These are phyloP conservation scores for Mycocentrospora acerina DNA, from an alignment of 2,329 filamentous ascomycete species.

Conservation along the genomic window DNA sequence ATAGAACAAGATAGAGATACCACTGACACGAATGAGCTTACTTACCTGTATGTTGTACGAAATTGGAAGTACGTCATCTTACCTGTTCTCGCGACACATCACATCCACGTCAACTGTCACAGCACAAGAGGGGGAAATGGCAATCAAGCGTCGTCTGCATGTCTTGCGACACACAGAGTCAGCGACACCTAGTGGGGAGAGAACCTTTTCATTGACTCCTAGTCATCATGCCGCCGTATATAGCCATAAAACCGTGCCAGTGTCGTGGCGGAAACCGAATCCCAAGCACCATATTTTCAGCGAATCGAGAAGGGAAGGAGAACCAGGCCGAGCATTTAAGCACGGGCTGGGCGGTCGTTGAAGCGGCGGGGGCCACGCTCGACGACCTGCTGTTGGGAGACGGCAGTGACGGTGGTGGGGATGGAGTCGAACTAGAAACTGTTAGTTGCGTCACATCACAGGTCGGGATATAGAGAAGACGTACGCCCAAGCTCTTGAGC, in stretches of 20 bases:
- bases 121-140: slow-evolving; percentile 54
- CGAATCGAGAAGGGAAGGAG: slow-evolving; percentile 31
- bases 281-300: slow-evolving; percentile 71
- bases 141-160: slow-evolving; percentile 83
- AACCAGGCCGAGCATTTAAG: slow-evolving; percentile 53
- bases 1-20: too few species aligned
- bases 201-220: slow-evolving; percentile 55
- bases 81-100: slow-evolving; percentile 5
- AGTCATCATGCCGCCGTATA: slow-evolving; percentile 73
- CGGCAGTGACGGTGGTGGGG: slow-evolving; percentile 91
- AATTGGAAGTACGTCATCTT: too few species aligned
- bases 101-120: slow-evolving; percentile 2
- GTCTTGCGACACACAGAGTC: slow-evolving; percentile 60
- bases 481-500: slow-evolving; percentile 98
- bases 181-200: slow-evolving; percentile 77
- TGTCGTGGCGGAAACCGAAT: slow-evolving; percentile 90
- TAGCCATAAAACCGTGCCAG: slow-evolving; percentile 73
- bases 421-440: slow-evolving; percentile 83
- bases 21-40: too few species aligned
- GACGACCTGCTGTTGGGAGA: slow-evolving; percentile 81
- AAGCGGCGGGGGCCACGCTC: slow-evolving; percentile 83
- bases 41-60: too few species aligned
- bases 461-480: slow-evolving; percentile 47
- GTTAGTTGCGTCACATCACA: slow-evolving; percentile 11
- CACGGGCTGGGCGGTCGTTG: slow-evolving; percentile 59